Evolutionary conservation across 2,329 filamentous ascomycete species (phyloP), one percentile per base, ranked within the genome.

Genomic region (Fusarium sp.): DNA sequence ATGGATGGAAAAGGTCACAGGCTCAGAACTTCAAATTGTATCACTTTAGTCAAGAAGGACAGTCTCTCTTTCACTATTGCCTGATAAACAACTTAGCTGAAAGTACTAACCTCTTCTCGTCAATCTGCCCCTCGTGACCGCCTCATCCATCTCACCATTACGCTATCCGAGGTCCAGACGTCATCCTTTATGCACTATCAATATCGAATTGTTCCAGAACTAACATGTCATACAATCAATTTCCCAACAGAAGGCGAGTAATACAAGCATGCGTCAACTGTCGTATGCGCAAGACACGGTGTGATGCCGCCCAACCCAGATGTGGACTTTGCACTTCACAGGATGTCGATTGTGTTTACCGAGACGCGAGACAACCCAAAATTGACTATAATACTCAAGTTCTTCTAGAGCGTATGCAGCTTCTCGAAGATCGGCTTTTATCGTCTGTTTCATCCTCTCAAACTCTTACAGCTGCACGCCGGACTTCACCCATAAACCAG

Each of bases 221-320:
- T n/a, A n/a, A n/a, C n/a, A 44, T 61, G 58, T 13, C 58, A 33
- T 60, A 61, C n/a, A 53, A 8, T 28, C 46, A 52, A 18, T 69
- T 69, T 7, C 66, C 66, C 2, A 42, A 57, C 2, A 29, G 67
- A 3, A 50, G 66, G 8, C 52, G 68, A 5, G 68, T 70, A 1
- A 52, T 47, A 21, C 76, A 77, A 48, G 76, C 76, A 23, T 77
- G 76, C 31, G 69, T 68, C 4, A 76, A 76, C 16, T 77, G 76
- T 43, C 72, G 75, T 8, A 60, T 68, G n/a, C 74, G 76, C 24
- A 77, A 77, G 59, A 76, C 72, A 4, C 70, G 76, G 3, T 77
- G 76, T 42, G 76, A 77, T 44, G 76, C 75, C 13, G 74, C 63
- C 3, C 63, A 75, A 48, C 76, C 76, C 6, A 68, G 64, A 55